phyloP scores from a whole-genome alignment of 1,139 yeast species.

The Candida frijolesensis region DNA sequence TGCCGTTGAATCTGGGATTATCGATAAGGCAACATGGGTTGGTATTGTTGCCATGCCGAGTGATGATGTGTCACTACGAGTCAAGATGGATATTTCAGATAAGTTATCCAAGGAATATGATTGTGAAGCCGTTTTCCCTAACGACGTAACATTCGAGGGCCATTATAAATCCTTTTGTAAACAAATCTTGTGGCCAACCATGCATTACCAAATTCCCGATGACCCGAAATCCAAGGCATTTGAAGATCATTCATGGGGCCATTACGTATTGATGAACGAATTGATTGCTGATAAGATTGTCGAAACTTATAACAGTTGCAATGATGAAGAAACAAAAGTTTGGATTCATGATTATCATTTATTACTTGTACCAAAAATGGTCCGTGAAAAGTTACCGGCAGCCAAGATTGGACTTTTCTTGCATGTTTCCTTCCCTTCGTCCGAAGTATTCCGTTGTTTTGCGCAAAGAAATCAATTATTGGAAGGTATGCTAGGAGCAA shows the following conservation, averaged over 20 bases:
- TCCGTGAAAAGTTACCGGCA: conserved; percentile 71
- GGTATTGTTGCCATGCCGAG: conserved; percentile 93
- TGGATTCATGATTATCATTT: conserved; percentile 97
- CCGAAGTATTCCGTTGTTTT: conserved; percentile 92
- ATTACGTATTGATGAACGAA: conserved; percentile 75
- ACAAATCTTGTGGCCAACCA: conserved; percentile 94
- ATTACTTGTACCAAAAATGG: conserved; percentile 82
- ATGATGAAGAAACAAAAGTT: conserved; percentile 52
- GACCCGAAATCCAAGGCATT: conserved; percentile 92
- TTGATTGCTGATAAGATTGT: conserved; percentile 77
- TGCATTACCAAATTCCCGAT: conserved; percentile 96
- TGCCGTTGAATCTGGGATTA: conserved; percentile 52
- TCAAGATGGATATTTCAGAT: conserved; percentile 51
- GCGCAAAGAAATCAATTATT: conserved; percentile 82
- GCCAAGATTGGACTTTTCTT: conserved; percentile 91
- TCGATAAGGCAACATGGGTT: conserved; percentile 66
- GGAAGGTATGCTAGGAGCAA: conserved; percentile 87
- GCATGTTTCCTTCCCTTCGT: conserved; percentile 94
- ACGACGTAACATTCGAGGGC: conserved; percentile 81
- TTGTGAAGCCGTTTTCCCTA: conserved; percentile 70
- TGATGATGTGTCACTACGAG: conserved; percentile 66
- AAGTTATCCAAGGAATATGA: conserved; percentile 49
- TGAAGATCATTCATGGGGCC: conserved; percentile 93
- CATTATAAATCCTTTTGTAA: conserved; percentile 90
- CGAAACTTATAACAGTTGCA: conserved; percentile 54